Base-by-base conservation (phyloP, 163 green algal species). In the Trebouxiophyceae sp. region DNA sequence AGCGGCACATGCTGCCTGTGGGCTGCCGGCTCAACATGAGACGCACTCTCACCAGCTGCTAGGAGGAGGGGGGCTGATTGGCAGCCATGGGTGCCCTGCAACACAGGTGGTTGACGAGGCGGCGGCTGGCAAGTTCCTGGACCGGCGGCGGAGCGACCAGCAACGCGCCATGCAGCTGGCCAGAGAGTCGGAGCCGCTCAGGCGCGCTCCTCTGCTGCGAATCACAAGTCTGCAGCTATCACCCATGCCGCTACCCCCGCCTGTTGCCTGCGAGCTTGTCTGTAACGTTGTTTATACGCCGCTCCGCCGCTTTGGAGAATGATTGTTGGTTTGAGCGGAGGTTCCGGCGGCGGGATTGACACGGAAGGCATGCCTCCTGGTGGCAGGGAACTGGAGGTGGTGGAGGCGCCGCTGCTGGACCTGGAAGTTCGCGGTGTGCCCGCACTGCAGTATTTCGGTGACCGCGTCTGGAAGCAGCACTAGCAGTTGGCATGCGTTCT, bases 391-490 rank as follows among this genome's bases (percentile, higher is more conserved):
- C 71, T 98, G 68, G 79, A 94, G 62, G 47, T 96, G 2, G 89
- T 90, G 19, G 70, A 85, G 32, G 89, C 81, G 22, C 92, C 92
- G 3, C 76, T 98, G 58, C 84, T 97, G 44, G 93, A 99, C 63
- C 70, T 99, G 60, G 94, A 99, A 66, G 91, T 99, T 29, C 47
- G 88, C 0, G 93, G 93, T 1, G 74, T 96, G 55, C 79, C 92
- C 0, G 93, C 89, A 16, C 79, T 98, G 60, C 80, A 89, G 59
- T 98, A 97, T 70, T 97, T 98, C 84, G 92, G 88, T 0, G 69
- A 74, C 65, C 58, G 82, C 4, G 91, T 97, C 7, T 98, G 93
- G 93, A 60, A 68, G 56, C n/a, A n/a, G n/a, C n/a, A n/a, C n/a
- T n/a, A n/a, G n/a, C n/a, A n/a, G n/a, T n/a, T n/a, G n/a, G 16